Base-by-base conservation (phyloP, 768 basidiomycete genomes). In the Russula olivacea region DNA sequence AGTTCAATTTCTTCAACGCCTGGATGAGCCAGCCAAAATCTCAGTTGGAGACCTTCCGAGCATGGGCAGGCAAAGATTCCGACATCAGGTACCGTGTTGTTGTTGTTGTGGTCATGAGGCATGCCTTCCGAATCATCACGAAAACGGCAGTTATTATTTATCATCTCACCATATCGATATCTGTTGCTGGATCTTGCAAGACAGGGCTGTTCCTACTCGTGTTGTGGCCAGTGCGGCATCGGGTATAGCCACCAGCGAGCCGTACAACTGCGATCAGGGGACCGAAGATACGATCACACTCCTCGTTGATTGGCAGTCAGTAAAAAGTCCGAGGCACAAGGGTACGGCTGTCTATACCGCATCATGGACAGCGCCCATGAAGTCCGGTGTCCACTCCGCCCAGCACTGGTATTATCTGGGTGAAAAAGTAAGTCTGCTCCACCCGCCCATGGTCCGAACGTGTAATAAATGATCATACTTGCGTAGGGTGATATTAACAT, bases 21-120 rank as follows among this genome's bases (percentile, higher is more conserved):
- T 96, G 94, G 92, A 97, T 97, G 94, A 93, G 90, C 71, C 94
- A 96, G 74, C 94, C 94, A 48, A 97, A 97, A 76, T 87, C 84
- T 69, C 94, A 97, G 74, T 81, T 97, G 30, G 91, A 93, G 74
- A 96, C 94, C 0, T 97, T 96, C 84, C 85, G 86, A 61, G 89
- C 90, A 8, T 97, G 94, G 94, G 94, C 93, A 28, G 94, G 93
- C 41, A 92, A 88, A 75, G 91, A 94, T 73, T 91, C 90, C 38
- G 93, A 96, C 68, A 94, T 96, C 76, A 92, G 89, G 87, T 83
- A 57, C 66, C 55, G n/a, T 6, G 14, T 32, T 38, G 41, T 32
- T 38, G 41, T 32, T 21, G 53, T 4, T 34, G 28, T 28, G 28
- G 19, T 12, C 45, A 28, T 19, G 45, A 51, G 48, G 28, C 38